Percentiles rank a stretch among this genome's conserved stretches.
These are phyloP conservation scores for Suillus americanus DNA, from an alignment of 768 basidiomycete species.

Conservation along the genomic window DNA sequence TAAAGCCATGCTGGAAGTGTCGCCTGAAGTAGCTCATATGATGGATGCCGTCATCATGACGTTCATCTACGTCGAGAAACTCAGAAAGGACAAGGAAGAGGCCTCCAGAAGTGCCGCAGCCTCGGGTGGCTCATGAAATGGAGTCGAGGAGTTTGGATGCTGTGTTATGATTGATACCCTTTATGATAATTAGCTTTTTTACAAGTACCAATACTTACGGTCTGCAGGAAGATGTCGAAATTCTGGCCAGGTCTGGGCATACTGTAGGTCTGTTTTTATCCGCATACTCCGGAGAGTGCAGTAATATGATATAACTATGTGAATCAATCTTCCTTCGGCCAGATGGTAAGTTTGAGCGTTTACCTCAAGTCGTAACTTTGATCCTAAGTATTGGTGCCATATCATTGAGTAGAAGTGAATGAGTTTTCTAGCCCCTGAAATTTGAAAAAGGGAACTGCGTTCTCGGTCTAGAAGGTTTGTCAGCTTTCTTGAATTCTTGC, in stretches of 20 bases:
- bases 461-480: background rate
- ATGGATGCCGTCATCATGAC: constrained; percentile 15
- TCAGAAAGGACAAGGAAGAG: constrained; percentile 9
- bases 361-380: background rate
- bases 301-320: background rate
- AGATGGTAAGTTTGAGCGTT: background rate
- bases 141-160: background rate
- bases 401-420: background rate
- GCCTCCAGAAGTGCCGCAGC: background rate
- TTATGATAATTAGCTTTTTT: background rate
- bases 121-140: background rate
- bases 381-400: background rate
- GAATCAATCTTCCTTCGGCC: background rate
- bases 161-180: background rate
- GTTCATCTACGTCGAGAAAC: constrained; percentile 16
- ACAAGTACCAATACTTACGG: background rate
- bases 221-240: background rate
- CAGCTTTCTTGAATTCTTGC: background rate
- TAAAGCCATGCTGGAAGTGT: constrained; percentile 11
- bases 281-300: too few relatives aligned
- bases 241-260: background rate
- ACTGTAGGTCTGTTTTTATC: background rate
- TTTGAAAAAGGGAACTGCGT: background rate
- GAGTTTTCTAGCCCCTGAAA: background rate
- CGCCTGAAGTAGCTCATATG: constrained; percentile 10